Percentiles rank a stretch among this genome's conserved stretches.
phyloP scores from a whole-genome alignment of 257 asterid species.

The Rauvolfia tetraphylla region DNA sequence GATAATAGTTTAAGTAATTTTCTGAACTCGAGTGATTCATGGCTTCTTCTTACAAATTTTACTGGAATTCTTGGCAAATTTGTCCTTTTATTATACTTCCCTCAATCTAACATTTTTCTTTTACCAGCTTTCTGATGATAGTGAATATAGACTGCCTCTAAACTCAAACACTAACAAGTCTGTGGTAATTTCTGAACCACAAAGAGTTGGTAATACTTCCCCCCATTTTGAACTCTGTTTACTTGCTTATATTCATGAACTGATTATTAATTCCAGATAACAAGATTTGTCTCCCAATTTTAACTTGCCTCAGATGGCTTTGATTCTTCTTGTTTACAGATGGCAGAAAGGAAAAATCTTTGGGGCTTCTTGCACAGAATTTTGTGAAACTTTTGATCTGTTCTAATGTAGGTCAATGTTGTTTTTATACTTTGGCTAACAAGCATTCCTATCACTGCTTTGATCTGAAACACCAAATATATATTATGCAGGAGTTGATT shows the following conservation, averaged over 20 bases:
- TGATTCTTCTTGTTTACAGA: constrained; percentile 35
- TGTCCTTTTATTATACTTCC: not conserved
- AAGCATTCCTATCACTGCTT: not conserved
- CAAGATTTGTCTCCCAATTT: not conserved
- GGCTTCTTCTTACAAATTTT: not conserved
- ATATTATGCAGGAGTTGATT: constrained; percentile 43
- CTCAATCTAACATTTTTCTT: constrained; percentile 1
- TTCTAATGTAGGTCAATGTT: constrained; percentile 48
- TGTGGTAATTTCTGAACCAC: constrained; percentile 27
- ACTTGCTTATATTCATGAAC: not conserved
- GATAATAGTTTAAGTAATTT: not conserved
- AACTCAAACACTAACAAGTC: constrained; percentile 25
- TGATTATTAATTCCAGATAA: not conserved
- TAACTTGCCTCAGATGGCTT: not conserved
- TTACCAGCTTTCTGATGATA: constrained; percentile 29
- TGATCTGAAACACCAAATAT: constrained; percentile 15
- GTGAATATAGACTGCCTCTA: constrained; percentile 21
- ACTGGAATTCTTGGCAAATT: not conserved
- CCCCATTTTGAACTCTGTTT: constrained; percentile 1
- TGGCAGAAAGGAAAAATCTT: constrained; percentile 52
- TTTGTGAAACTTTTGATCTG: constrained; percentile 64
- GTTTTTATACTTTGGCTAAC: constrained; percentile 1
- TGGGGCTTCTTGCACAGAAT: constrained; percentile 56
- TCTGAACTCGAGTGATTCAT: not conserved
- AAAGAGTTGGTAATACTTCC: constrained; percentile 36